Evolutionary conservation across 148 eudicot species (phyloP).

Genomic region (Fagopyrum tataricum): DNA sequence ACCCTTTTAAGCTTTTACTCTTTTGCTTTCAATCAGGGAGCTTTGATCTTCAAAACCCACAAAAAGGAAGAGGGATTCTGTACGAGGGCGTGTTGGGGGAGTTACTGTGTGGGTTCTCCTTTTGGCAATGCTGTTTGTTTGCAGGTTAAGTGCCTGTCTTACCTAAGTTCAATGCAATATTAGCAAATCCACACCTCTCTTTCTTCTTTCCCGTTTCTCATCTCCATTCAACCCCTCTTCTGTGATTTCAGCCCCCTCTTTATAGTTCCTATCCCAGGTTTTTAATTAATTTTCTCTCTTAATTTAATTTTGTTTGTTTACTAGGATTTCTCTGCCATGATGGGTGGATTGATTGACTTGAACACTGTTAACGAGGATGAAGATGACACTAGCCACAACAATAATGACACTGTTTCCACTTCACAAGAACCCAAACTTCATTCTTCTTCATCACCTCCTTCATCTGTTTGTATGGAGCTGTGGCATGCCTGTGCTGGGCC

Average conservation of each 20-base stretch:
- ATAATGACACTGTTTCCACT: constrained; percentile 16
- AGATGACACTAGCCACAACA: constrained; percentile 3
- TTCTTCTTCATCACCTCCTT: constrained; percentile 24
- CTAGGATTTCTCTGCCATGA: constrained; percentile 21
- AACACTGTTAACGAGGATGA: constrained; percentile 64
- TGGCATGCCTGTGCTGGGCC: constrained; percentile 99
- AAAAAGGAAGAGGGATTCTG: background rate
- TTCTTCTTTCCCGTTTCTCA: constrained; percentile 6
- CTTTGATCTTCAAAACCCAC: background rate
- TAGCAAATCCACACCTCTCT: constrained; percentile 31
- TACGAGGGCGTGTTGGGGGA: background rate
- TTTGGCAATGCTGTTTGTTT: constrained; percentile 39
- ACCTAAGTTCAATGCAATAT: constrained; percentile 34
- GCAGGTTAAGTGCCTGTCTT: constrained; percentile 43
- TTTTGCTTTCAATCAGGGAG: background rate
- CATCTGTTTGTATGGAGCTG: constrained; percentile 78
- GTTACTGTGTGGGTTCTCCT: constrained; percentile 10
- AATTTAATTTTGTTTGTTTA: background rate
- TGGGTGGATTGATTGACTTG: constrained; percentile 78
- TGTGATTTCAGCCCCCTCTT: background rate
- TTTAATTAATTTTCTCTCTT: background rate
- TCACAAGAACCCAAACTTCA: constrained; percentile 6
- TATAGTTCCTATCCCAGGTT: background rate
- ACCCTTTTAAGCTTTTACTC: background rate
- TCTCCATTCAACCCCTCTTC: constrained; percentile 13